phyloP scores from a whole-genome alignment of 208 protist species.

The Trypanosoma caninum region DNA sequence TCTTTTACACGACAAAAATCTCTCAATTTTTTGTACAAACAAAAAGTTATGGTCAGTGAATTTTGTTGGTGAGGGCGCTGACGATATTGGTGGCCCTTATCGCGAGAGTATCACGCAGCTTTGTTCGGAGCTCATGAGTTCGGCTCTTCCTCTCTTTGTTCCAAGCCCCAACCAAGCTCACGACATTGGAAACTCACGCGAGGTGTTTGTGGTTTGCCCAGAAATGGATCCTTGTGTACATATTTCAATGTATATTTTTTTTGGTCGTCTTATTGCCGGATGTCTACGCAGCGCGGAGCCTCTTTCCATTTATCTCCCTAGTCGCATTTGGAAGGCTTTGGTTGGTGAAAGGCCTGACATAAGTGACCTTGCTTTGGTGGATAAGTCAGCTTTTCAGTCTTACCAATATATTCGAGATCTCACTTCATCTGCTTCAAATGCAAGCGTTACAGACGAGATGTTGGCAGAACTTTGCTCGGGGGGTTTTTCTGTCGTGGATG shows the following conservation, averaged over 20 bases:
- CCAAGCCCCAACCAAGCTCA: conserved; percentile 72
- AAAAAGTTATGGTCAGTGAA: conserved; percentile 85
- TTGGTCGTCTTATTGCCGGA: conserved; percentile 93
- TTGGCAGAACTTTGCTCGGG: conserved; percentile 55
- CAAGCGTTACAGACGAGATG: conserved; percentile 26
- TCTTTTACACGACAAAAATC: conserved; percentile 53
- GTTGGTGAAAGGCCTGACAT: conserved; percentile 54
- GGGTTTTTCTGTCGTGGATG: conserved; percentile 68
- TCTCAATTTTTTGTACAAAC: conserved; percentile 63
- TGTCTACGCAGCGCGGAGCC: conserved; percentile 90
- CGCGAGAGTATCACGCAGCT: conserved; percentile 89
- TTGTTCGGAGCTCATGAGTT: conserved; percentile 87
- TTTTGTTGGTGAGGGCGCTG: conserved; percentile 89
- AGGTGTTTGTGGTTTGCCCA: conserved; percentile 80
- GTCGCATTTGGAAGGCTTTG: conserved; percentile 89
- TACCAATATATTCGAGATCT: conserved; percentile 51
- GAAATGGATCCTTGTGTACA: conserved; percentile 32
- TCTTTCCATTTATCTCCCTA: conserved; percentile 90
- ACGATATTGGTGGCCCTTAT: conserved; percentile 93
- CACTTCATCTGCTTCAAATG: conserved; percentile 6
- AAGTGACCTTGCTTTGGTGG: conserved; percentile 54
- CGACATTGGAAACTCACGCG: conserved; percentile 72
- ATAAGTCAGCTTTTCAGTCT: conserved; percentile 48
- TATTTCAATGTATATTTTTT: conserved; percentile 85
- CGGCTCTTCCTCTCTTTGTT: conserved; percentile 78